Evolutionary conservation across 768 basidiomycete species (phyloP), one percentile per base, ranked within the genome.

Genomic region (Lactarius evosmus): DNA sequence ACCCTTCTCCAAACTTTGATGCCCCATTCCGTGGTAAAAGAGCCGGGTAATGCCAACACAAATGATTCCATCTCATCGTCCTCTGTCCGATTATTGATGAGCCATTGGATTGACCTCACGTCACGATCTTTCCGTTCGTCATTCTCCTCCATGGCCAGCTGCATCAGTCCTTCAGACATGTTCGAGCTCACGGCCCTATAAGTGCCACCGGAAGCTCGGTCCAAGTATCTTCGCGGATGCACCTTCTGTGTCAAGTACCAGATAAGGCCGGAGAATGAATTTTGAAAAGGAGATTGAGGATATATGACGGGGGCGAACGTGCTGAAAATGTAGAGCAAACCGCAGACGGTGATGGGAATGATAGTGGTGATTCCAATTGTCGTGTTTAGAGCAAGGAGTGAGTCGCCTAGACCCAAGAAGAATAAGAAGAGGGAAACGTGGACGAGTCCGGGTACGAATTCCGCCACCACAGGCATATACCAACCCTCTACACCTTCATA

Each of bases 1-100:
- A 65, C 58, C 9, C n/a, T 54, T 54, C 4, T 36, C 54, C 54
- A 55, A 12, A 55, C 54, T 8, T 55, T 36, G 22, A 54, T 14
- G 33, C 53, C 53, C 53, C 53, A 54, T 54, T 54, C 53, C n/a
- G n/a, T 34, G 17, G 14, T 7, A 25, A 55, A 55, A 16, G 34
- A 27, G 0, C 54, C 54, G 6, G 53, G 53, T 5, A 54, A 22
- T 11, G 53, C 53, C n/a, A 54, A 22, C 19, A 22, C 53, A 16
- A 55, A 55, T 27, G 22, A 55, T n/a, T n/a, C n/a, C n/a, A n/a
- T n/a, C n/a, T n/a, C n/a, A n/a, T n/a, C n/a, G n/a, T n/a, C n/a
- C n/a, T n/a, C n/a, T n/a, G n/a, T n/a, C n/a, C n/a, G n/a, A n/a
- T n/a, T n/a, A n/a, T n/a, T n/a, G n/a, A n/a, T n/a, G n/a, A n/a